These are phyloP conservation scores for Candida wancherniae DNA, from an alignment of 805 yeast genomes.

Conservation along the genomic window DNA sequence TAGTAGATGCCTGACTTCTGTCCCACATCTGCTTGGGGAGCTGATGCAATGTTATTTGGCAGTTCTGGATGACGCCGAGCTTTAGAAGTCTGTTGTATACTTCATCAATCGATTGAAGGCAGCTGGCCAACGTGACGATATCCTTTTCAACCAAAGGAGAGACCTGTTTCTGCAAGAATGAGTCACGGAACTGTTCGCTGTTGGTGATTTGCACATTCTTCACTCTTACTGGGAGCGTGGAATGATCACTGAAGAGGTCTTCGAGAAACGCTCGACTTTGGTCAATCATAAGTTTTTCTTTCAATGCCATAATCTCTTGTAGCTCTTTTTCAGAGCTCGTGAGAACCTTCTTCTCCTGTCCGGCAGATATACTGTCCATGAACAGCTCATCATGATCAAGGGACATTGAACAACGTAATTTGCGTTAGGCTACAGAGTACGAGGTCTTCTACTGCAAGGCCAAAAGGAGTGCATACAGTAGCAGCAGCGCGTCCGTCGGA, in stretches of 20 bases:
- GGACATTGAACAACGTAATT: constrained; percentile 20
- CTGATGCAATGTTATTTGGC: constrained; percentile 29
- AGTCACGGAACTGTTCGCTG: constrained; percentile 41
- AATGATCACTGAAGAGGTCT: constrained; percentile 28
- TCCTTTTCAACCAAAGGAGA: constrained; percentile 39
- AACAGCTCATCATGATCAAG: constrained; percentile 28
- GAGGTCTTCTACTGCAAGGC: no score
- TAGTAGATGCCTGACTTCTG: constrained; percentile 4
- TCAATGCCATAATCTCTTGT: constrained; percentile 22
- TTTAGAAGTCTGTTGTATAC: constrained; percentile 41
- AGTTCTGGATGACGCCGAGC: constrained; percentile 39
- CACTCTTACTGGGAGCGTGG: constrained; percentile 39
- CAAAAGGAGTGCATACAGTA: no score
- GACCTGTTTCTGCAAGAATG: constrained; percentile 44
- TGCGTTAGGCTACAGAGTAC: no score
- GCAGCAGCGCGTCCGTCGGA: no score
- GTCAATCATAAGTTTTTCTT: constrained; percentile 27
- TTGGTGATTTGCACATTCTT: constrained; percentile 46
- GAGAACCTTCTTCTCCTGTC: constrained; percentile 10
- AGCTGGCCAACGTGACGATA: constrained; percentile 35
- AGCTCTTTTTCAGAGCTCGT: constrained; percentile 24
- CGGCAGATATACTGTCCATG: constrained; percentile 25
- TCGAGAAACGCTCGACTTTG: constrained; percentile 33
- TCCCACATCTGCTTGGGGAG: constrained; percentile 11
- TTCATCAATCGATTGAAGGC: constrained; percentile 39